phyloP scores from a whole-genome alignment of 805 yeast species.

The Candida nonsorbophila region DNA sequence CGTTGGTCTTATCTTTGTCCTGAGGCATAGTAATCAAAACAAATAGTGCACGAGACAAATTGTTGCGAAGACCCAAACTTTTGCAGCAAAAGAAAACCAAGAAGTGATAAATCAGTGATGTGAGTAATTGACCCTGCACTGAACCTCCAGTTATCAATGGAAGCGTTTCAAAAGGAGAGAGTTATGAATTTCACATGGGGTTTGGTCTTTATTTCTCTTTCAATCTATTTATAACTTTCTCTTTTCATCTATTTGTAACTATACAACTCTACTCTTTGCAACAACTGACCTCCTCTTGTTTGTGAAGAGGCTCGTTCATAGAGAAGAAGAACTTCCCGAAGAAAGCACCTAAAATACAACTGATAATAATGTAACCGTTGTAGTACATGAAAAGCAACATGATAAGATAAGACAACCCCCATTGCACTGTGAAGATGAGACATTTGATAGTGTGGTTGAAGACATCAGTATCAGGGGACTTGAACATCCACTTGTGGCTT shows the following conservation, averaged over 20 bases:
- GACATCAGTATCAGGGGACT: slow-evolving; percentile 7
- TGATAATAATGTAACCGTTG: slow-evolving; percentile 62
- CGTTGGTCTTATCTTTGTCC: slow-evolving; percentile 3
- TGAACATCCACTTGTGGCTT: slow-evolving; percentile 29
- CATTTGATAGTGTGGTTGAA: slow-evolving; percentile 50
- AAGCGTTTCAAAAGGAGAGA: too few relatives aligned
- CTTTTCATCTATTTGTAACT: too few relatives aligned
- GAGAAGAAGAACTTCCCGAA: slow-evolving; percentile 53
- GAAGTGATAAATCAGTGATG: too few relatives aligned
- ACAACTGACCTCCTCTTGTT: slow-evolving; percentile 8
- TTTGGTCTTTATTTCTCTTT: too few relatives aligned
- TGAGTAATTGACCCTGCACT: too few relatives aligned
- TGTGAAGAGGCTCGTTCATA: slow-evolving; percentile 33
- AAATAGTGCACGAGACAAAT: too few relatives aligned
- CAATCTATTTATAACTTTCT: too few relatives aligned
- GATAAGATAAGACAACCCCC: slow-evolving; percentile 60
- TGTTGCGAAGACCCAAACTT: too few relatives aligned
- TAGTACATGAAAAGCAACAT: slow-evolving; percentile 75
- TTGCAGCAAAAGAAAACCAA: too few relatives aligned
- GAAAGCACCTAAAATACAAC: slow-evolving; percentile 58
- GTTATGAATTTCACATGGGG: too few relatives aligned
- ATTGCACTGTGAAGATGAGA: slow-evolving; percentile 48
- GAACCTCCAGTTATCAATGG: too few relatives aligned
- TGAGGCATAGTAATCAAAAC: too few relatives aligned
- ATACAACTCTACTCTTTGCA: slow-evolving; percentile 10